phyloP scores from a whole-genome alignment of 2,329 filamentous ascomycete species.

The Zalaria obscura region DNA sequence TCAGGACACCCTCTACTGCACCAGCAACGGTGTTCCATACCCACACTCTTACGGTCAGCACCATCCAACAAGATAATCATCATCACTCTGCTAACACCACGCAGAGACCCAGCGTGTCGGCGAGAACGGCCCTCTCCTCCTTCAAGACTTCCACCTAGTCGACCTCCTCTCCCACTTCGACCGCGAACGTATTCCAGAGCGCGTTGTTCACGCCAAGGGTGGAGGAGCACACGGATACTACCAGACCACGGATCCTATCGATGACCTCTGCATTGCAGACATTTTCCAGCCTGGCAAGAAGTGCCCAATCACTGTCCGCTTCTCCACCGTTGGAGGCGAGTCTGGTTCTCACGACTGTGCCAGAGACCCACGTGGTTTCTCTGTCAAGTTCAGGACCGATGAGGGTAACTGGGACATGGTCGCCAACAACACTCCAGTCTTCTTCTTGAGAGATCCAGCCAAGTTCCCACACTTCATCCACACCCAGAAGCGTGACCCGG shows the following conservation, averaged over 20 bases:
- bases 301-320: conserved; percentile 52
- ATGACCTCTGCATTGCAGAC: conserved; percentile 31
- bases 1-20: conserved; percentile 37
- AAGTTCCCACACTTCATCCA: conserved; percentile 65
- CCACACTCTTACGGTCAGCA: conserved; percentile 35
- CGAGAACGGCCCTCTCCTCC: conserved; percentile 43
- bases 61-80: not conserved
- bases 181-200: conserved; percentile 35
- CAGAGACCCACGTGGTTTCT: conserved; percentile 59
- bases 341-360: conserved; percentile 57
- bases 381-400: conserved; percentile 58
- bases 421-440: conserved; percentile 60
- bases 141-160: conserved; percentile 37
- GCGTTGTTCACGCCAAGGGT: conserved; percentile 37
- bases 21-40: conserved; percentile 42
- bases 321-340: conserved; percentile 65
- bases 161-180: conserved; percentile 37
- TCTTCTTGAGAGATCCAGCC: conserved; percentile 59
- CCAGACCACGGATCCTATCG: conserved; percentile 30
- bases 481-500: conserved; percentile 60
- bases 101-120: conserved; percentile 43
- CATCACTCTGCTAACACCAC: conserved; percentile 26
- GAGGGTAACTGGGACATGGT: conserved; percentile 65
- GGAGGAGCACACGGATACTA: conserved; percentile 35
- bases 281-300: conserved; percentile 50